Evolutionary conservation across 441 rosid genomes (phyloP), one percentile per base, ranked within the genome.

Genomic region (Pelargonium citronellum): DNA sequence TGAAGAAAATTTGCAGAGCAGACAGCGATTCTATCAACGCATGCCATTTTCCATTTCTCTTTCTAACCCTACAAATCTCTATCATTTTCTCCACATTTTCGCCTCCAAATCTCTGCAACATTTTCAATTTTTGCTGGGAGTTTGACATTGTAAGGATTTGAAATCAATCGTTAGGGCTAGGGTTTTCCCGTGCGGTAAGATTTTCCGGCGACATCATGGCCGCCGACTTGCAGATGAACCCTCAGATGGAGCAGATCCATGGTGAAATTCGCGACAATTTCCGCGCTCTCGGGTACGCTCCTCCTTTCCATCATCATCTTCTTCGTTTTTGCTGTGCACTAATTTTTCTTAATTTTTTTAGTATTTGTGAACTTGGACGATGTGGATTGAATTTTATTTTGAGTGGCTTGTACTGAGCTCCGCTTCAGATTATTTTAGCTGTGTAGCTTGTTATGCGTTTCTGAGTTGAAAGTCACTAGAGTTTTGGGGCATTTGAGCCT

Each of bases 201-300:
- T n/a, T n/a, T n/a, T n/a, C n/a, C n/a, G n/a, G n/a, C n/a, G n/a
- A n/a, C n/a, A 39, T 9, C 17, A 90, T 87, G 92, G 84, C 93
- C 39, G 20, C 77, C 49, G 82, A 83, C 55, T 77, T 94, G 62
- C 93, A 82, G 78, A 87, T 90, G 97, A 84, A 74, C 67, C 87
- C 94, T 66, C 94, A 85, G 82, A 78, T 94, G 87, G 97, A 94
- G 87, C 99, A 90, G 95, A 94, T 90, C 92, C 94, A 91, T 68
- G 95, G 94, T 53, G 93, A 91, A 83, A 91, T 91, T 74, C 90
- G 87, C 66, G 96, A 94, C 79, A 83, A 87, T 71, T 90, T 94
- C 67, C 91, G 99, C 70, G 99, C 96, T 60, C 93, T 94, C 74
- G 84, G 96, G 97, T 91, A 87, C 71, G 81, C 74, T 67, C 61